These are phyloP conservation scores for Paramecium sexaurelia DNA, from an alignment of 73 alveolate species.

Conservation along the genomic window DNA sequence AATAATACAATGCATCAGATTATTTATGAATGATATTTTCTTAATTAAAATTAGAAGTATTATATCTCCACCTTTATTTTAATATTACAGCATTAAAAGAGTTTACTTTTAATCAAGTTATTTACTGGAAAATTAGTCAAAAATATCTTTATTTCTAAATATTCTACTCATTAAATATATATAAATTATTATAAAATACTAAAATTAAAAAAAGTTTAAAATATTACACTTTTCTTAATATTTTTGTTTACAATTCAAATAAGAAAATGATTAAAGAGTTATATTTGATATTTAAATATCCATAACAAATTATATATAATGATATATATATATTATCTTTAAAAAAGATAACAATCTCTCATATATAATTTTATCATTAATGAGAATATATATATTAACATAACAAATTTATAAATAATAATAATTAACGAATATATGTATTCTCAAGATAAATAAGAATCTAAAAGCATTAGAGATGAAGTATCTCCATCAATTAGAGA, in stretches of 20 bases:
- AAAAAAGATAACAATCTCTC: too few species aligned
- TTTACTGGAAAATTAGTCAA: not conserved
- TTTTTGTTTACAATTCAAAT: too few species aligned
- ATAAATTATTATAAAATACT: not conserved
- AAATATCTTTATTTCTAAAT: too few species aligned
- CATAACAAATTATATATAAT: too few species aligned
- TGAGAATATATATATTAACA: not conserved
- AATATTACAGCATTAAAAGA: not conserved
- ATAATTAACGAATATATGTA: slow-evolving; percentile 10
- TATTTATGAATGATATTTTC: not conserved
- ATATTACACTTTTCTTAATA: too few species aligned
- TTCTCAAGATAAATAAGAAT: not conserved
- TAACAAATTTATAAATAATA: not conserved
- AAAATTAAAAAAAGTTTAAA: too few species aligned
- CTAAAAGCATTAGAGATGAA: not conserved
- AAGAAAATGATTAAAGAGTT: too few species aligned
- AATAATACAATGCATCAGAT: not conserved
- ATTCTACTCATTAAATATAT: not conserved
- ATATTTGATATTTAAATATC: too few species aligned
- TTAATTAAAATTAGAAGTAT: not conserved
- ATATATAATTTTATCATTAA: not conserved
- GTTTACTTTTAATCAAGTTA: not conserved
- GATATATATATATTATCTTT: too few species aligned
- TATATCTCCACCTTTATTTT: not conserved
- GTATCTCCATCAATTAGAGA: slow-evolving; percentile 26